Percentiles rank a stretch among this genome's conserved stretches.
Evolutionary conservation across 2,329 filamentous ascomycete genomes (phyloP).

Genomic region (Botrytis medusae): DNA sequence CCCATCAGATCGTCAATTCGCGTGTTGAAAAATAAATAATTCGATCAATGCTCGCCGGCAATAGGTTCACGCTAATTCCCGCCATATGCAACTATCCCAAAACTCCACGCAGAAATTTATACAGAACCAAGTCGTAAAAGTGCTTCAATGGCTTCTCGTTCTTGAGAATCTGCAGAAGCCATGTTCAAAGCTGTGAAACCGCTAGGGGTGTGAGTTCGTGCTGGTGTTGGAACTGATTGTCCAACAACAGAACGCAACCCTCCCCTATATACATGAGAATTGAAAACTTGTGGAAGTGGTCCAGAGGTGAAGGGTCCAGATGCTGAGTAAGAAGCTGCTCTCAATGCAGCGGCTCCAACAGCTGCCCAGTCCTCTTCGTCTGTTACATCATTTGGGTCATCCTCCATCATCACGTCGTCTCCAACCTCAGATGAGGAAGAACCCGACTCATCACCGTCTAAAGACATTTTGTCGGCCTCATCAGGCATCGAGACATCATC

Average conservation of each 20-base stretch:
- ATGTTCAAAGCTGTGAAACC: constrained; percentile 47
- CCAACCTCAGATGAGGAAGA: constrained; percentile 72
- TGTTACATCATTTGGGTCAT: constrained; percentile 81
- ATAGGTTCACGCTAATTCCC: constrained; percentile 35
- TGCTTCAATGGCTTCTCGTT: constrained; percentile 79
- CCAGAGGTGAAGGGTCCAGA: constrained; percentile 52
- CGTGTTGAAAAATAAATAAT: constrained; percentile 33
- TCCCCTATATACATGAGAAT: constrained; percentile 51
- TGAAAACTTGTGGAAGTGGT: constrained; percentile 34
- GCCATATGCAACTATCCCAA: constrained; percentile 33
- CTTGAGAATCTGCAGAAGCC: constrained; percentile 62
- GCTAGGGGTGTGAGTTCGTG: constrained; percentile 47
- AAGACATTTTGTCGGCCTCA: constrained; percentile 94
- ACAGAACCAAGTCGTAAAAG: constrained; percentile 78
- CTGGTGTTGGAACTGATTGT: constrained; percentile 38
- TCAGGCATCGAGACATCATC: constrained; percentile 68
- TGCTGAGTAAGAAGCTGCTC: constrained; percentile 62
- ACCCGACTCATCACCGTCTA: constrained; percentile 70
- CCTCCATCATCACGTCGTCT: constrained; percentile 63
- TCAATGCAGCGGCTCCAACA: constrained; percentile 81
- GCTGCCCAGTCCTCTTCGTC: constrained; percentile 96
- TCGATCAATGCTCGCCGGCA: constrained; percentile 41
- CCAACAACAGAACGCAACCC: constrained; percentile 30
- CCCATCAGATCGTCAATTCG: constrained; percentile 33
- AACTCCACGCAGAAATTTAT: constrained; percentile 47